Conservation (phyloP, 2,329 filamentous ascomycete species). For the Cladophialophora psammophila region DNA sequence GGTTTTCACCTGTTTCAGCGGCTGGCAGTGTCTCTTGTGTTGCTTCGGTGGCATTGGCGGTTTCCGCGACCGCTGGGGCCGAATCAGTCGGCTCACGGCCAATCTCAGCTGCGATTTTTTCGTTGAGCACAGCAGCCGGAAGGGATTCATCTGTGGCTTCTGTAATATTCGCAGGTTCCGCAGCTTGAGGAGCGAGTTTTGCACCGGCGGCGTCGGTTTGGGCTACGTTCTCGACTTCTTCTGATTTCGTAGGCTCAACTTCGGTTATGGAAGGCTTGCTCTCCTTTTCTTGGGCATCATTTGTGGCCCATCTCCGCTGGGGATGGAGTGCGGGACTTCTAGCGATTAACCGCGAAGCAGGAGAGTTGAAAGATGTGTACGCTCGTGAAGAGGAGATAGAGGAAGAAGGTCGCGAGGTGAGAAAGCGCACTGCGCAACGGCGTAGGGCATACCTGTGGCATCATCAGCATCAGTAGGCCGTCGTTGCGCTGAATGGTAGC, state of each 20-base stretch:
- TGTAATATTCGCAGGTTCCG: constrained; percentile 35
- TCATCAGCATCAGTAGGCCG: constrained; percentile 22
- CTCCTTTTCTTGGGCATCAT: constrained; percentile 46
- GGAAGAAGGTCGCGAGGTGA: constrained; percentile 56
- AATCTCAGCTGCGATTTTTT: constrained; percentile 22
- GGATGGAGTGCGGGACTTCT: constrained; percentile 48
- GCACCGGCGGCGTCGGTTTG: constrained; percentile 41
- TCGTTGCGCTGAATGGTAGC: not conserved
- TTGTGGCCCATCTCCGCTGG: constrained; percentile 59
- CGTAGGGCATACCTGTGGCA: constrained; percentile 63
- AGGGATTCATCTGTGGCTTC: constrained; percentile 32
- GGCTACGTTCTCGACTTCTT: constrained; percentile 39
- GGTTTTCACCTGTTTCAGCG: constrained; percentile 30
- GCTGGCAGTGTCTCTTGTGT: constrained; percentile 31
- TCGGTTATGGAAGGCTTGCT: constrained; percentile 41
- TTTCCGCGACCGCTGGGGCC: constrained; percentile 33
- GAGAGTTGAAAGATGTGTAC: constrained; percentile 49
- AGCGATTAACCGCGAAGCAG: constrained; percentile 49
- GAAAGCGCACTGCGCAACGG: constrained; percentile 63
- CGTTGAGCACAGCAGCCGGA: constrained; percentile 32
- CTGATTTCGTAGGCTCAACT: constrained; percentile 31
- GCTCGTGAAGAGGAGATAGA: constrained; percentile 53
- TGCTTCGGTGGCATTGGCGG: constrained; percentile 35
- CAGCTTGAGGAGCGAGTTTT: constrained; percentile 36
- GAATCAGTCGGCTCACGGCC: constrained; percentile 29